A percentile compares a stretch with the other conserved stretches of the same genome.
phyloP scores from a whole-genome alignment of 2,329 filamentous ascomycete species.

The Ceratocystis albifundus region DNA sequence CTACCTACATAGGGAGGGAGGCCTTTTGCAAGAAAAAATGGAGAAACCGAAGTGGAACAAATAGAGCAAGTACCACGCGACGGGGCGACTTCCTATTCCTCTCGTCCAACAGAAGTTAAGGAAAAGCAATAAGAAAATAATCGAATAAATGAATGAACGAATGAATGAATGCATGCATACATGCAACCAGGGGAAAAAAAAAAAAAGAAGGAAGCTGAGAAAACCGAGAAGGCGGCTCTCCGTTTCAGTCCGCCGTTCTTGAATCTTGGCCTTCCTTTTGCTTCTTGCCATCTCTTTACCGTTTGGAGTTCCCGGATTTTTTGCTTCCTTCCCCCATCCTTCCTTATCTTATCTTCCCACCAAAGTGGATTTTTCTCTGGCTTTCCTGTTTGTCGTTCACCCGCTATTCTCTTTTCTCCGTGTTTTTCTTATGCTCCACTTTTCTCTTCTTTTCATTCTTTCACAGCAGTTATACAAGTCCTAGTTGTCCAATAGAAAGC shows the following conservation, averaged over 20 bases:
- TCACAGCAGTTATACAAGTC: neutral
- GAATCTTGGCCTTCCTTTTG: neutral
- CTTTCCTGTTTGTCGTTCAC: slow-evolving; percentile 5
- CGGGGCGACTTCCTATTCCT: neutral
- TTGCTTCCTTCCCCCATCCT: slow-evolving; percentile 12
- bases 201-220: neutral
- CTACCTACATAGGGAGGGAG: neutral
- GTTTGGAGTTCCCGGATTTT: neutral
- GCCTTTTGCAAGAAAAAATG: slow-evolving; percentile 5
- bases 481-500: neutral
- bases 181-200: no score
- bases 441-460: neutral
- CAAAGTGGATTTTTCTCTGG: neutral
- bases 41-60: neutral
- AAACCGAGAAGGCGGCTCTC: neutral
- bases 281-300: neutral
- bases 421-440: neutral
- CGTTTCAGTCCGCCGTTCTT: neutral
- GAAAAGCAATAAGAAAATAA: neutral
- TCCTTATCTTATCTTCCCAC: slow-evolving; percentile 11
- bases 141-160: neutral
- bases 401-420: neutral
- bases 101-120: neutral
- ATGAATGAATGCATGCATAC: neutral
- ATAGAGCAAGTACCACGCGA: neutral